These are phyloP conservation scores for sorghum (Sorghum bicolor) DNA, from an alignment of 176 grass and related monocot genomes.

Conservation along the genomic window DNA sequence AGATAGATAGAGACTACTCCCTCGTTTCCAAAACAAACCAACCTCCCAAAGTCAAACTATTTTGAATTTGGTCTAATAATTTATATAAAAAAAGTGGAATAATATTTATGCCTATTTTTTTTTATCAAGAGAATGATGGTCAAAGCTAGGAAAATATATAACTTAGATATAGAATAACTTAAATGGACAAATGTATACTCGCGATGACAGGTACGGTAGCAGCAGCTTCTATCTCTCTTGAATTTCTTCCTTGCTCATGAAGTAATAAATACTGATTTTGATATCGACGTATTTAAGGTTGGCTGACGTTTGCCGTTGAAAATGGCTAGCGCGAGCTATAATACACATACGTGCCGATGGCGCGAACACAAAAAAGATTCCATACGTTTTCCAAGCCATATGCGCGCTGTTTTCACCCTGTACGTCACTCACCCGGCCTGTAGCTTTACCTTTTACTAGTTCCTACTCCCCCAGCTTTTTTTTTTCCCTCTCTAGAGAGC, in stretches of 20 bases:
- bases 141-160: no score
- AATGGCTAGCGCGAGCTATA: background rate
- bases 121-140: no score
- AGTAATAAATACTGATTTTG: background rate
- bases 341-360: background rate
- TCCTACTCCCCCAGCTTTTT: background rate
- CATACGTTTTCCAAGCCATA: background rate
- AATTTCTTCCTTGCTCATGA: background rate
- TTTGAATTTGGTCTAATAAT: background rate
- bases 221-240: background rate
- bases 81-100: no score
- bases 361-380: background rate
- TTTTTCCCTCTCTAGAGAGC: background rate
- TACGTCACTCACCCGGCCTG: no score
- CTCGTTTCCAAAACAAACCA: background rate
- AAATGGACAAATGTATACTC: no score
- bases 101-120: no score
- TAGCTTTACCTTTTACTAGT: background rate
- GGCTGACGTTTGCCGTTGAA: background rate
- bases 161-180: no score
- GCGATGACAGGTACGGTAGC: background rate
- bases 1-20: background rate
- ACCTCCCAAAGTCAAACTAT: background rate
- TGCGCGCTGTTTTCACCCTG: background rate
- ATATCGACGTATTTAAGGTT: background rate